Percentiles rank a stretch among this genome's conserved stretches.
Evolutionary conservation across 306 rosid genomes (phyloP).

Genomic region (Comarum palustre): DNA sequence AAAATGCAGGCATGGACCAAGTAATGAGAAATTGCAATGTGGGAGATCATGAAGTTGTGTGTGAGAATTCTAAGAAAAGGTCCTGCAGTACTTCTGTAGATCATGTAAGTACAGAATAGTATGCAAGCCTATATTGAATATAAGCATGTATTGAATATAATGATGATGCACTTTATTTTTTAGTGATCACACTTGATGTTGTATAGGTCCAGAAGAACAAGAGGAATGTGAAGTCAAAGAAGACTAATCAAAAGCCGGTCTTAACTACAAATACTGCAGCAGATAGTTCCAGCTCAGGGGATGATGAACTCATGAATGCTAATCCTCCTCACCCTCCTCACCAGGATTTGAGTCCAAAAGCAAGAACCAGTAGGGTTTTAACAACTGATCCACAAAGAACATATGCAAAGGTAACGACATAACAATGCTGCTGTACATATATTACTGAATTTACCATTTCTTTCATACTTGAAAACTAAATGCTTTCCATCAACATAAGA

Average conservation of each 20-base stretch:
- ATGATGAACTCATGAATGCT: slow-evolving; percentile 47
- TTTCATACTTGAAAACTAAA: background rate
- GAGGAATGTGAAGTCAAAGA: slow-evolving; percentile 46
- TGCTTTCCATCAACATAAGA: background rate
- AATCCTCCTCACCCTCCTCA: too few species aligned
- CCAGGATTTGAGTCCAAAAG: slow-evolving; percentile 41
- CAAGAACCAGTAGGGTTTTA: slow-evolving; percentile 50
- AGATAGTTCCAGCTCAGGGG: slow-evolving; percentile 54
- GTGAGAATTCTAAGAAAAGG: slow-evolving; percentile 48
- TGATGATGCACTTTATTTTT: background rate
- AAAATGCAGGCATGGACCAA: slow-evolving; percentile 28
- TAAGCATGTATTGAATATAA: background rate
- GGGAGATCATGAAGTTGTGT: slow-evolving; percentile 26
- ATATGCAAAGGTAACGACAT: slow-evolving; percentile 67
- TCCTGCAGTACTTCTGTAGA: slow-evolving; percentile 35
- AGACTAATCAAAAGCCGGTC: slow-evolving; percentile 34
- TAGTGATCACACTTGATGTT: background rate
- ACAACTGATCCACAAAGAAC: slow-evolving; percentile 78
- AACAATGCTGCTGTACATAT: background rate
- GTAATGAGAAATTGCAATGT: slow-evolving; percentile 35
- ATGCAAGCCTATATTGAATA: background rate
- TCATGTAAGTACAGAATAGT: slow-evolving; percentile 35
- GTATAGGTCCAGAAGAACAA: slow-evolving; percentile 41
- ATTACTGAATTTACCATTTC: background rate
- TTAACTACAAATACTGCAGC: slow-evolving; percentile 38